phyloP scores from a whole-genome alignment of 2,329 filamentous ascomycete genomes.

The Calonectria multiphialidica region DNA sequence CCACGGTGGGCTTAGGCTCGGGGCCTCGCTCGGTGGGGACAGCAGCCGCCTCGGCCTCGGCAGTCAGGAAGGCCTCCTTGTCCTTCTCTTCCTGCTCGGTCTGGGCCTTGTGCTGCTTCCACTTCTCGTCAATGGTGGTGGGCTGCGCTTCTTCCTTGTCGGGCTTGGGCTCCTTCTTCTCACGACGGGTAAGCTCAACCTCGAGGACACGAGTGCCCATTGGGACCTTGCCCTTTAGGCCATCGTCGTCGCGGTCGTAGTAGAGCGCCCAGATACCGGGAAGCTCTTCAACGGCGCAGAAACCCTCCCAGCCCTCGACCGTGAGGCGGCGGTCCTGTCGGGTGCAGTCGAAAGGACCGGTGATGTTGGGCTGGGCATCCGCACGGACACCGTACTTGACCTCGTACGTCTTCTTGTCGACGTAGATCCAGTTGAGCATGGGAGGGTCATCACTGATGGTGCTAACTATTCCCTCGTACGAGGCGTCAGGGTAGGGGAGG shows the following conservation, averaged over 20 bases:
- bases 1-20: constrained; percentile 2
- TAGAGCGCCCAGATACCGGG: constrained; percentile 59
- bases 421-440: constrained; percentile 64
- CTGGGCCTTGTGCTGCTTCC: constrained; percentile 44
- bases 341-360: constrained; percentile 64
- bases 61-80: constrained; percentile 33
- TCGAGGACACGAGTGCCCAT: constrained; percentile 64
- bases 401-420: constrained; percentile 59
- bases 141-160: constrained; percentile 30
- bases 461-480: constrained; percentile 59
- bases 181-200: constrained; percentile 65
- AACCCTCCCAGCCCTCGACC: constrained; percentile 63
- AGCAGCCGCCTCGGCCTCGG: constrained; percentile 29
- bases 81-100: constrained; percentile 37
- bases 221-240: constrained; percentile 57
- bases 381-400: constrained; percentile 60
- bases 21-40: constrained; percentile 1
- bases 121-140: constrained; percentile 45
- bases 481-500: constrained; percentile 67
- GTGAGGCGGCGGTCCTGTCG: constrained; percentile 64
- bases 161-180: constrained; percentile 52
- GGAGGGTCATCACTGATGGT: constrained; percentile 63
- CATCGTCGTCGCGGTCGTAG: constrained; percentile 61
- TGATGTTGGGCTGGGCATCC: constrained; percentile 56
- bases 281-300: constrained; percentile 59